phyloP scores from a whole-genome alignment of 2,329 filamentous ascomycete species.

The Alternaria postmessia region DNA sequence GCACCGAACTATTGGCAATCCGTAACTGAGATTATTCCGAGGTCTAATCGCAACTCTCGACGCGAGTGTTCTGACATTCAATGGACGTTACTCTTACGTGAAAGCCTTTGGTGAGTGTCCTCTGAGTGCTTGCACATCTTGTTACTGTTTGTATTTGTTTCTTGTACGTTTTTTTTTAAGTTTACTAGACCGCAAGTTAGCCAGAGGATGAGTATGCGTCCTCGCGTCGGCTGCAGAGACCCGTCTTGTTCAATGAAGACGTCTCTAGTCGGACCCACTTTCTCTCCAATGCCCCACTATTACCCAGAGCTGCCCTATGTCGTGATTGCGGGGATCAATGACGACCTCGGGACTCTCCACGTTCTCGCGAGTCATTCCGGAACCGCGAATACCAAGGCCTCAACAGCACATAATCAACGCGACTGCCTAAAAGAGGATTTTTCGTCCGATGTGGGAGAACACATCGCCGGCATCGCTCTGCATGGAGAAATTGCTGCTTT shows the following conservation, averaged over 20 bases:
- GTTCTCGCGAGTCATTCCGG: conserved; percentile 2
- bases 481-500: neutral
- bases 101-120: neutral
- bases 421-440: conserved; percentile 2
- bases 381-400: neutral
- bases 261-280: conserved; percentile 13
- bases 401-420: neutral
- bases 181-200: neutral
- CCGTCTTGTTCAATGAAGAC: neutral
- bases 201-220: neutral
- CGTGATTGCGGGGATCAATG: conserved; percentile 21
- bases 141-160: neutral
- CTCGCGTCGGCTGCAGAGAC: neutral
- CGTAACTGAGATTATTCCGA: neutral
- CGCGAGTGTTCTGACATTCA: neutral
- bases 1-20: neutral
- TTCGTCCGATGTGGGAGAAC: conserved; percentile 1
- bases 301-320: conserved; percentile 10
- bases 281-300: neutral
- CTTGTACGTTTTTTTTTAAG: neutral
- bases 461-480: conserved; percentile 2
- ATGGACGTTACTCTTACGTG: neutral
- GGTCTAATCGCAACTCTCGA: neutral
- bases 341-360: conserved; percentile 8
- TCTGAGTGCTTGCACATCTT: neutral